Conservation (phyloP, 345 rosid species). For the Pugionium cornutum region DNA sequence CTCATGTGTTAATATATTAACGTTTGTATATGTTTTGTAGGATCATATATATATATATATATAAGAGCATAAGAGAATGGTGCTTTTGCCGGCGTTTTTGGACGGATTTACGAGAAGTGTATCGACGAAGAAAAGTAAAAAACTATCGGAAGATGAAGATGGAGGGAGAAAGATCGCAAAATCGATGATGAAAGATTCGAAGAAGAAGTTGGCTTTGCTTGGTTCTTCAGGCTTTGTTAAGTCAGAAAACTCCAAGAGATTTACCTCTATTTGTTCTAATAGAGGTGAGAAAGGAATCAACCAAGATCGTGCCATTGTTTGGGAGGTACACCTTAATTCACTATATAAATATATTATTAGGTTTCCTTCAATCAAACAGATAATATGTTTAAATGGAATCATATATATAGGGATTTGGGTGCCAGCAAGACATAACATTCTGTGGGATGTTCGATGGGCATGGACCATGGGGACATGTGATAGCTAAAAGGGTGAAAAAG, state of each 20-base stretch:
- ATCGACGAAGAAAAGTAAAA: slow-evolving; percentile 59
- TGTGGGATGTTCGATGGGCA: slow-evolving; percentile 96
- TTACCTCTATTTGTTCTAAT: slow-evolving; percentile 70
- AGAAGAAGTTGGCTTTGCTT: slow-evolving; percentile 59
- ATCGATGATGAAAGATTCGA: slow-evolving; percentile 64
- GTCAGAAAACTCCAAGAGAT: slow-evolving; percentile 49
- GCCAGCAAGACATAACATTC: slow-evolving; percentile 80
- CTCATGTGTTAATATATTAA: slow-evolving; percentile 3
- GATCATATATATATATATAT: background rate
- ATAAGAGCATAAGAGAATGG: slow-evolving; percentile 41
- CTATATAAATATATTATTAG: background rate
- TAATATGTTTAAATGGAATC: background rate
- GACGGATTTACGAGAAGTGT: slow-evolving; percentile 65
- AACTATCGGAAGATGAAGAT: slow-evolving; percentile 37
- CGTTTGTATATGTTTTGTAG: slow-evolving; percentile 15
- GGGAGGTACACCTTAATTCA: slow-evolving; percentile 61
- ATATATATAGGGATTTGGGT: slow-evolving; percentile 67
- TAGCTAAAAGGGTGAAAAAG: slow-evolving; percentile 61
- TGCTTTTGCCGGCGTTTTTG: slow-evolving; percentile 56
- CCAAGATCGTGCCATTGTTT: slow-evolving; percentile 74
- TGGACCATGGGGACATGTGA: slow-evolving; percentile 89
- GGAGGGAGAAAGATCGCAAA: slow-evolving; percentile 65
- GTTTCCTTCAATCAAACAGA: too few species aligned
- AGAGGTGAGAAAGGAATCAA: slow-evolving; percentile 82
- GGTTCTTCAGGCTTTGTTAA: slow-evolving; percentile 58